A percentile compares a stretch with the other conserved stretches of the same genome.
Conservation (phyloP, 176 grass and related monocot genomes). For the Oryza glumipatula region DNA sequence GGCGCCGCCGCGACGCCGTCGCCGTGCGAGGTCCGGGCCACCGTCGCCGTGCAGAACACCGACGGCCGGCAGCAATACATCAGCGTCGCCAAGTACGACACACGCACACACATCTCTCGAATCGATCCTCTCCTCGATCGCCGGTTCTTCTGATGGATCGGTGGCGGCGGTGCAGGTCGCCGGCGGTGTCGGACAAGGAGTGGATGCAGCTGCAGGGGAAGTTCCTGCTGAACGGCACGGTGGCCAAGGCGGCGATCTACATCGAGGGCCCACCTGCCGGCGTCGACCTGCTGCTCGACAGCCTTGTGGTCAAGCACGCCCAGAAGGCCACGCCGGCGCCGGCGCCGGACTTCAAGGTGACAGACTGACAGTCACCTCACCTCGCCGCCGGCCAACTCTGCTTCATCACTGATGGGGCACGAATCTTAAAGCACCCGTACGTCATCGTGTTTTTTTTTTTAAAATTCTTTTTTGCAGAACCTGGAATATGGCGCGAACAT, state of each 20-base stretch:
- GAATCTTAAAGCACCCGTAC: background rate
- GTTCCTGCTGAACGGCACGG: slow-evolving; percentile 68
- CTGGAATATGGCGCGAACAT: slow-evolving; percentile 76
- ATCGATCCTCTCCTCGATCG: background rate
- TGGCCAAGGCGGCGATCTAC: slow-evolving; percentile 73
- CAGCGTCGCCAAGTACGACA: slow-evolving; percentile 57
- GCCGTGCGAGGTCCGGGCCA: slow-evolving; percentile 64
- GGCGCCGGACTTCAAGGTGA: slow-evolving; percentile 71
- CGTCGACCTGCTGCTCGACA: slow-evolving; percentile 77
- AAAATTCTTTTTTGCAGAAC: slow-evolving; percentile 41
- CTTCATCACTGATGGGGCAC: too few relatives aligned
- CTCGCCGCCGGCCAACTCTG: background rate
- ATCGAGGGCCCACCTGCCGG: slow-evolving; percentile 69
- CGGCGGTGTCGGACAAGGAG: slow-evolving; percentile 65
- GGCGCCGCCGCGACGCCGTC: background rate
- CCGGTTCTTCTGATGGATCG: background rate
- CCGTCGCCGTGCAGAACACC: slow-evolving; percentile 55
- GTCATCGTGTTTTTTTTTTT: background rate
- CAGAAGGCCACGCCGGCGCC: slow-evolving; percentile 57
- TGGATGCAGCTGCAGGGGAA: slow-evolving; percentile 85
- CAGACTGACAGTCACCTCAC: slow-evolving; percentile 1
- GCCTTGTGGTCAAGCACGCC: slow-evolving; percentile 77
- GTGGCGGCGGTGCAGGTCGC: slow-evolving; percentile 33
- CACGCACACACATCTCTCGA: too few relatives aligned
- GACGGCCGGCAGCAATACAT: slow-evolving; percentile 90